A percentile compares a stretch with the other conserved stretches of the same genome.
Conservation (phyloP, 331 rosid species). For the Pyrus hybrid region DNA sequence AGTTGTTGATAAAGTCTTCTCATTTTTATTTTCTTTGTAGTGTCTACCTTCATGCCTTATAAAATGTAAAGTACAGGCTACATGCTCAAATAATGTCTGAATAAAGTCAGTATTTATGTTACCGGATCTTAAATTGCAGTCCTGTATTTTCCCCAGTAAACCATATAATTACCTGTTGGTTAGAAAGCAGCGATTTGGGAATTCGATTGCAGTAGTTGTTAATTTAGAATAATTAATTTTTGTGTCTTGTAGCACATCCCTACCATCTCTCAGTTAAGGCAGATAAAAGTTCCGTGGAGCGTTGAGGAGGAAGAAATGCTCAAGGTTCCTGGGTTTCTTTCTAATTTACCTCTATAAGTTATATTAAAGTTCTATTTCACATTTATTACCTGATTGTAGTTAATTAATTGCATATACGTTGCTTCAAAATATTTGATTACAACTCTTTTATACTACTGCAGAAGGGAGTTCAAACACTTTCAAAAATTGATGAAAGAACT, state of each 20-base stretch:
- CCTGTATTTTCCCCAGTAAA: not conserved
- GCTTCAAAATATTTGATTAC: not conserved
- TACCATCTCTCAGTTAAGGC: constrained; percentile 22
- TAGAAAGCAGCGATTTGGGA: not conserved
- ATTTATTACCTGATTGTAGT: not conserved
- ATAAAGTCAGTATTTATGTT: not conserved
- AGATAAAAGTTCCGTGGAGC: constrained; percentile 48
- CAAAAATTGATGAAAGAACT: constrained; percentile 5
- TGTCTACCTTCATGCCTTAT: constrained; percentile 1
- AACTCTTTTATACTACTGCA: constrained; percentile 17
- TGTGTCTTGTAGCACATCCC: constrained; percentile 36
- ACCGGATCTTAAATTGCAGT: constrained; percentile 3
- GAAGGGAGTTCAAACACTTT: constrained; percentile 49
- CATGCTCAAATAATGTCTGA: constrained; percentile 6
- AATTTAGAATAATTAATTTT: not conserved
- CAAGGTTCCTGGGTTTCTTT: constrained; percentile 29
- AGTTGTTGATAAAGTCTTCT: constrained; percentile 19
- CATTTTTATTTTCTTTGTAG: not conserved
- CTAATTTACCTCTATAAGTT: not conserved
- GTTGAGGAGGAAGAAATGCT: constrained; percentile 52
- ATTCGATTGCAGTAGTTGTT: not conserved
- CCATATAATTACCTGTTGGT: not conserved
- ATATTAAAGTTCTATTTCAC: not conserved
- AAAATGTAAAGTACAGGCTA: constrained; percentile 4
- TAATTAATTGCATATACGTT: not conserved